A percentile compares a stretch with the other conserved stretches of the same genome.
Conservation (phyloP, 306 rosid genomes). For the Senna siamea region DNA sequence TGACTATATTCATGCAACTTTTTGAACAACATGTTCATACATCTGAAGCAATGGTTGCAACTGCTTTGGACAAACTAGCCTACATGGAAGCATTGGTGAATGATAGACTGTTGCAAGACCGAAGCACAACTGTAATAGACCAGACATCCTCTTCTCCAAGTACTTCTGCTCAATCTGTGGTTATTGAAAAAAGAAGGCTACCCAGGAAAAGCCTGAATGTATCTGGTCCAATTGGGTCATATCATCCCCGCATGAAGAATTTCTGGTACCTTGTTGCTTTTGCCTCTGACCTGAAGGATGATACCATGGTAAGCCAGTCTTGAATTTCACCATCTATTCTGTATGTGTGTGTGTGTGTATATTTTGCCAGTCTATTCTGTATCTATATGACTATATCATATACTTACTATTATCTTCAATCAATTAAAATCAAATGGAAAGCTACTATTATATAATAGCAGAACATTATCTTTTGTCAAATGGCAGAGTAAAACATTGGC, state of each 20-base stretch:
- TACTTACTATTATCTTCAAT: not conserved
- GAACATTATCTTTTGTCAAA: constrained; percentile 19
- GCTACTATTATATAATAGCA: not conserved
- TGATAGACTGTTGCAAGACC: constrained; percentile 75
- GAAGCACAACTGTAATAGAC: constrained; percentile 51
- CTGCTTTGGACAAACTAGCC: constrained; percentile 96
- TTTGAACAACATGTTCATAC: constrained; percentile 79
- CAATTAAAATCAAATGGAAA: not conserved
- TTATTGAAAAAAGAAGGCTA: constrained; percentile 41
- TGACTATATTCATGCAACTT: constrained; percentile 30
- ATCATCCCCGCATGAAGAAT: constrained; percentile 88
- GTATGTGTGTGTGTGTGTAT: too few relatives aligned
- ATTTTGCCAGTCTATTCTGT: constrained; percentile 9
- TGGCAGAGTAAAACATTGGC: not conserved
- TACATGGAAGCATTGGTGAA: constrained; percentile 94
- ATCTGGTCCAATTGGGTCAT: constrained; percentile 92
- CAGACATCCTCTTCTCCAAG: constrained; percentile 60
- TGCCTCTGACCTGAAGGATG: constrained; percentile 73
- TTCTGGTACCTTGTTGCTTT: constrained; percentile 98
- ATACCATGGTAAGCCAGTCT: constrained; percentile 74
- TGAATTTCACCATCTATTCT: not conserved
- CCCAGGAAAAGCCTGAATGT: constrained; percentile 68
- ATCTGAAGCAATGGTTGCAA: constrained; percentile 87
- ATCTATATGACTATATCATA: not conserved
- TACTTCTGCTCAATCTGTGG: constrained; percentile 54